phyloP scores from a whole-genome alignment of 2,329 filamentous ascomycete species.

The Aquanectria penicillioides region DNA sequence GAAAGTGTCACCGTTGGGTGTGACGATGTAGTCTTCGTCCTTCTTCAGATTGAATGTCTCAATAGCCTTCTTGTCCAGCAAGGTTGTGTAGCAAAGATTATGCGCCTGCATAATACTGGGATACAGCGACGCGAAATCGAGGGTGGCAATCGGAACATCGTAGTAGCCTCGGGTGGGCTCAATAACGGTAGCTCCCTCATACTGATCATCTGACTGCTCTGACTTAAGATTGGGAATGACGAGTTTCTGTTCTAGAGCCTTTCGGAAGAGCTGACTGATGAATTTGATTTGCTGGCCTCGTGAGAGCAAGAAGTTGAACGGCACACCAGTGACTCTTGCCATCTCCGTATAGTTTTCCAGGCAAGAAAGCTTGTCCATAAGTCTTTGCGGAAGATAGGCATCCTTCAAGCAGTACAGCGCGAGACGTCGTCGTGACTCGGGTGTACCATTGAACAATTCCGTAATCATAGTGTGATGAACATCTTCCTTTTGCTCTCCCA shows the following conservation, averaged over 20 bases:
- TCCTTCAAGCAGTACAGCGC: slow-evolving; percentile 98
- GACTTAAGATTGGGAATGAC: slow-evolving; percentile 88
- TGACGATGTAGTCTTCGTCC: slow-evolving; percentile 96
- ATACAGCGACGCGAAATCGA: slow-evolving; percentile 98
- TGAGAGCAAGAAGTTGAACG: slow-evolving; percentile 92
- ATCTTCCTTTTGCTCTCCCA: slow-evolving; percentile 98
- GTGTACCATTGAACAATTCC: slow-evolving; percentile 94
- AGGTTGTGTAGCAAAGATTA: slow-evolving; percentile 96
- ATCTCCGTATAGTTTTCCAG: slow-evolving; percentile 99
- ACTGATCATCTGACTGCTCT: slow-evolving; percentile 83
- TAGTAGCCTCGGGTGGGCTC: slow-evolving; percentile 95
- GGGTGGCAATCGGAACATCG: slow-evolving; percentile 91
- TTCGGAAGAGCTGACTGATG: slow-evolving; percentile 95
- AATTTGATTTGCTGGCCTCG: slow-evolving; percentile 98
- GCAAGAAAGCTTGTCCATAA: slow-evolving; percentile 98
- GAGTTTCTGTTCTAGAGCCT: slow-evolving; percentile 90
- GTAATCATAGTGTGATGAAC: slow-evolving; percentile 99
- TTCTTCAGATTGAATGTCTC: slow-evolving; percentile 82
- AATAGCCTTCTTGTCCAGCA: slow-evolving; percentile 77
- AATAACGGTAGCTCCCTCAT: slow-evolving; percentile 97
- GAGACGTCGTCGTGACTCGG: slow-evolving; percentile 88
- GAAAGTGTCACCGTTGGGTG: slow-evolving; percentile 93
- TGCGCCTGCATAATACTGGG: slow-evolving; percentile 99
- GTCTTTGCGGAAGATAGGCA: slow-evolving; percentile 89
- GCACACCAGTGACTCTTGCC: slow-evolving; percentile 98